Percentiles rank a stretch among this genome's conserved stretches.
Conservation (phyloP, 129 eudicot genomes). For the Kitagawia praeruptora region DNA sequence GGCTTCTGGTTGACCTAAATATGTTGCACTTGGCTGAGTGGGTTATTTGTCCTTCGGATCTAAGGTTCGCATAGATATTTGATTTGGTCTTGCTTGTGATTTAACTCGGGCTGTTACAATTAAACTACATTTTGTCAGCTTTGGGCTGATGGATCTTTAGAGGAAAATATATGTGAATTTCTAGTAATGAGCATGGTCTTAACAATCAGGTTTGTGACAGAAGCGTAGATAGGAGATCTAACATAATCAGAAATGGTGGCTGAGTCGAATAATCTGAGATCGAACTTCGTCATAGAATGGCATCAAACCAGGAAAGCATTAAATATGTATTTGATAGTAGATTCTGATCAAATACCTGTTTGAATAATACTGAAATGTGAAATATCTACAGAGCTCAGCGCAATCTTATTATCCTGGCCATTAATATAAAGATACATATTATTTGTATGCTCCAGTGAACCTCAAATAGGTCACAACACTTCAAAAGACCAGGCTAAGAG, state of each 20-base stretch:
- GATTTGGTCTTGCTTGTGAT: not conserved
- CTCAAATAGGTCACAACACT: not conserved
- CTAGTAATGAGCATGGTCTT: not conserved
- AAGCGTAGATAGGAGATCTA: not conserved
- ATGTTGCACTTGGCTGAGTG: not conserved
- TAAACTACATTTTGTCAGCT: not conserved
- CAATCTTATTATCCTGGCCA: not conserved
- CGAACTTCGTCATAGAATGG: not conserved
- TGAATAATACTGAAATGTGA: not conserved
- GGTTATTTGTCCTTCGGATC: not conserved
- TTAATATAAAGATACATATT: not conserved
- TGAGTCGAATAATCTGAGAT: not conserved
- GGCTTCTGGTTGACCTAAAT: not conserved
- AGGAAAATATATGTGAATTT: not conserved
- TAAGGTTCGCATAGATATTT: not conserved
- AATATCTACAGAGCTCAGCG: not conserved
- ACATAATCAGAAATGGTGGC: not conserved
- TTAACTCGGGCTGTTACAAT: not conserved
- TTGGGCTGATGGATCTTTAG: not conserved
- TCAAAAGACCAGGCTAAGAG: not conserved
- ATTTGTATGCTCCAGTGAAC: not conserved
- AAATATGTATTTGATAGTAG: not conserved
- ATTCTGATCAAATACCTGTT: not conserved
- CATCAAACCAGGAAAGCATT: not conserved
- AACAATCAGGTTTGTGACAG: not conserved